Base-by-base conservation (phyloP, 1,284 basidiomycete species). In the Trametes hirsuta region DNA sequence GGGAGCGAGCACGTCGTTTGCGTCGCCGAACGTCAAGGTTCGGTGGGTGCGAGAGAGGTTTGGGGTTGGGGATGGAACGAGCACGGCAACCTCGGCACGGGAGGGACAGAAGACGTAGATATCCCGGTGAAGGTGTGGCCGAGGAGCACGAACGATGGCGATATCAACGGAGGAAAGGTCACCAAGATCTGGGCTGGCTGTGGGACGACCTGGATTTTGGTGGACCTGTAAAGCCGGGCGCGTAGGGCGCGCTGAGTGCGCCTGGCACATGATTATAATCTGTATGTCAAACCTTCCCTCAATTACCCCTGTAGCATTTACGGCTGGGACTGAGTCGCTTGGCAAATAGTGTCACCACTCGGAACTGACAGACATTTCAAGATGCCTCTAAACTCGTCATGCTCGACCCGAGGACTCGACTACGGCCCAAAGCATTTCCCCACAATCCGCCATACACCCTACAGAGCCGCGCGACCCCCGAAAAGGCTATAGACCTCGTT, bases 1-100 rank as follows among this genome's bases (percentile, higher is more conserved):
- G 94, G 94, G 6, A 92, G 91, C 66, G 94, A 97, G 71, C 94
- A 97, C 73, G 81, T 93, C 3, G 74, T 96, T 2, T 67, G 66
- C 63, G 51, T 70, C 30, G 54, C 71, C 9, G 58, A 55, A 14
- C 22, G 12, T n/a, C 39, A 50, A 21, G 55, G 54, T n/a, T 66
- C 66, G 79, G 18, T n/a, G 35, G 30, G 12, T 37, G 18, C 79
- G 57, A 67, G 66, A 4, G 82, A 84, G 62, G 82, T 95, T 0
- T 91, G 84, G 83, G 89, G 85, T 0, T 96, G 94, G 89, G 95
- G 95, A 0, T 97, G 95, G 95, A 97, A 97, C 72, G 95, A 97
- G 73, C 95, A 97, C 71, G 95, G 95, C 11, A 97, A 96, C 73
- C 79, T 97, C 14, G 94, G 91, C 0, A 69, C 85, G 25, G 88